Evolutionary conservation across 1,284 basidiomycete genomes (phyloP), one percentile per base, ranked within the genome.

Genomic region (Sporisorium scitamineum): DNA sequence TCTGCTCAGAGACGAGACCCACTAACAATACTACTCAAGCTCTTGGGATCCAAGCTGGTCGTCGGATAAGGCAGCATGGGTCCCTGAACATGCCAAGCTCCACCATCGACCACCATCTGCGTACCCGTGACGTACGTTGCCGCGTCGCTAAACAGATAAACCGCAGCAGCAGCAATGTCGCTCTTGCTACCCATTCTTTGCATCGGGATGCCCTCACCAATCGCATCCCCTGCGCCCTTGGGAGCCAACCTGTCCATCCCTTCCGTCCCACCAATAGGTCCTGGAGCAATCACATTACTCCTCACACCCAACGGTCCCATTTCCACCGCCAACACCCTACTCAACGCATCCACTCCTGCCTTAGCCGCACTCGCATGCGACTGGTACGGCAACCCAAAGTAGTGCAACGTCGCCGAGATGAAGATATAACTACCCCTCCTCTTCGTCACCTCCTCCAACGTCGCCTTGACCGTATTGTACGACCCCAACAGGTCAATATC

Each of bases 301-400:
- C 95, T 91, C 37, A 98, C 91, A n/a, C 95, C 96, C 78, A 91
- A 42, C 1, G 95, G 95, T 2, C 94, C 95, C 87, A 97, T 94
- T 86, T 97, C 95, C 14, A 97, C 90, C 0, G 95, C 94, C 24
- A 97, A 87, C 2, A 93, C 94, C 10, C 90, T 88, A 61, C 91
- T 92, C 5, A 95, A 87, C 0, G 95, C 94, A 82, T 99, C 95
- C 37, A 98, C 90, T 10, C 90, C 96, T 0, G 95, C 95, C 87
- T 98, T 98, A 22, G 96, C 96, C 14, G 95, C 94, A 24, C 93
- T 94, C 8, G 96, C 93, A 81, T 97, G 95, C 5, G 90, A 92
- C 86, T 98, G 95, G 85, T 91, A 94, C 0, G 94, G 93, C n/a
- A 92, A 80, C 90, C 94, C 94, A 70, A 88, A 89, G 87, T 94